Base-by-base conservation (phyloP, 495 filamentous ascomycete genomes). In the Bacidia gigantensis region DNA sequence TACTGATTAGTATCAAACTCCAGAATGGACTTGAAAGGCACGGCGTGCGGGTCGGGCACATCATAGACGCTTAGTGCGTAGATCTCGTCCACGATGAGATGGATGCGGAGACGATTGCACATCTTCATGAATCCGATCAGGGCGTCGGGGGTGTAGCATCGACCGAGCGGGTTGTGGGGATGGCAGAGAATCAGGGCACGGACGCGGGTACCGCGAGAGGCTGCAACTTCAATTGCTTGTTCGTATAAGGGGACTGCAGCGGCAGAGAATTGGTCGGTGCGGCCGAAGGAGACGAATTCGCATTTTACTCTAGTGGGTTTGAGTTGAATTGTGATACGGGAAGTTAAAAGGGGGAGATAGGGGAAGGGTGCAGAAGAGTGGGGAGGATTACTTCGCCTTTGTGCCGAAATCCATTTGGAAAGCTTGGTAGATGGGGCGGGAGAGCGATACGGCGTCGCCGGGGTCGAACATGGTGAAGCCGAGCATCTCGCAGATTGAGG, bases 41-140 rank as follows among this genome's bases (percentile, higher is more conserved):
- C 57, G 11, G 65, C 61, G 0, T 61, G 24, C 0, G 64, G 57
- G 0, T 50, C 21, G 0, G 62, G 60, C 22, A 68, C 69, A 9
- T 69, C 58, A 55, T 69, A 83, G 0, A 75, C 64, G 0, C 73
- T 77, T 17, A 80, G 58, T 0, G 75, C 80, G 57, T 82, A 82
- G 11, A 83, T 73, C 58, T 84, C 81, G 49, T 84, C 81, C 41
- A 72, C 73, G 46, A 83, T 69, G 2, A 83, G 56, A 52, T 83
- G 79, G 1, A 84, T 64, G 17, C 66, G 59, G 52, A 79, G 67
- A 26, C 72, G 68, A 21, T 73, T 64, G 49, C 80, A 84, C 3
- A 83, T 56, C 9, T 59, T 60, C 67, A 80, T 68, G 24, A 78
- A 60, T 17, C 55, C 65, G 10, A 68, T 54, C 0, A 83, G 53